phyloP scores from a whole-genome alignment of 148 eudicot species.

The Rhododendron henanense region DNA sequence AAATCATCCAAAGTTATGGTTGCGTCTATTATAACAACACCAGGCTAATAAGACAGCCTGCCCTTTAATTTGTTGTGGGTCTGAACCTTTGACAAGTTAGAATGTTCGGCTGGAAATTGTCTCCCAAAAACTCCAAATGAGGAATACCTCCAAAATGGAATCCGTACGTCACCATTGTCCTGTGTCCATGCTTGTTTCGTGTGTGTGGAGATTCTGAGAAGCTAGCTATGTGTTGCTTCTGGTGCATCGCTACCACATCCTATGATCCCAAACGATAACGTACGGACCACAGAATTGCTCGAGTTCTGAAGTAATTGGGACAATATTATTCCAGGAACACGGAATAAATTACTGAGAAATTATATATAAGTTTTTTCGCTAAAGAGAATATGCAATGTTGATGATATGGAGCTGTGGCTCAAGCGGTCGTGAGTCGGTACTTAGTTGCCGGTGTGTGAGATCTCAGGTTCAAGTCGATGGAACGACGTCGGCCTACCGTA shows the following conservation, averaged over 20 bases:
- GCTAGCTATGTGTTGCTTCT: background rate
- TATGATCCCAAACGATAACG: background rate
- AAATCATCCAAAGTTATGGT: background rate
- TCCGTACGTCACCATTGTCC: background rate
- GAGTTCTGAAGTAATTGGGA: background rate
- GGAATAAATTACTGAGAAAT: background rate
- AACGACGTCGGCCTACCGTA: too few species aligned
- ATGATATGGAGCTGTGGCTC: too few species aligned
- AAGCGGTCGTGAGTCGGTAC: too few species aligned
- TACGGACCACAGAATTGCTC: background rate
- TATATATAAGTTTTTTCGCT: too few species aligned
- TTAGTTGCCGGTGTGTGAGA: too few species aligned
- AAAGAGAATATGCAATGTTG: too few species aligned
- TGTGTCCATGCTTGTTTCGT: background rate
- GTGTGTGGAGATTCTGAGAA: background rate
- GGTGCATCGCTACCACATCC: background rate
- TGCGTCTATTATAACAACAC: background rate
- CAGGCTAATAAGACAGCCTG: background rate
- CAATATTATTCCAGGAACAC: background rate
- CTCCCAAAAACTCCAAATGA: background rate
- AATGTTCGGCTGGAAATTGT: background rate
- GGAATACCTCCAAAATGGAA: background rate
- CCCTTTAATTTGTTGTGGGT: background rate
- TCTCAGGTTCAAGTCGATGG: background rate
- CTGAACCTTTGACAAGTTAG: background rate